Conservation (phyloP, 2,329 filamentous ascomycete genomes). For the Fusarium pseudonygamai region DNA sequence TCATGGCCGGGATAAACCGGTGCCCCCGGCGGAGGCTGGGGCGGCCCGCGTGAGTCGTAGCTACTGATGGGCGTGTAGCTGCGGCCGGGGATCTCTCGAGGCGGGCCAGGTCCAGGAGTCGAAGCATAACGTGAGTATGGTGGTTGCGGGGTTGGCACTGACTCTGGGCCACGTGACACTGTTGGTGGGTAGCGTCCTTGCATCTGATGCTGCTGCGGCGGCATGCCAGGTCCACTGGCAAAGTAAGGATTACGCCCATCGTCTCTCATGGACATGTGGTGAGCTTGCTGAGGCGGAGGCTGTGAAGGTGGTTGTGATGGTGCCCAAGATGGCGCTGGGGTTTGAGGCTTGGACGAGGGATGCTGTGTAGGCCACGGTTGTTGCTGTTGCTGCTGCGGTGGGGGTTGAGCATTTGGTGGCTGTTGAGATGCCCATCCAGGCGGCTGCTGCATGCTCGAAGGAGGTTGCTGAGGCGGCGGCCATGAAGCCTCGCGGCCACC, state of each 20-base stretch:
- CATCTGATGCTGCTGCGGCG: slow-evolving; percentile 48
- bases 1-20: slow-evolving; percentile 46
- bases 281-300: slow-evolving; percentile 47
- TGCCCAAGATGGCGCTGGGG: slow-evolving; percentile 47
- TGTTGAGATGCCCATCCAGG: slow-evolving; percentile 46
- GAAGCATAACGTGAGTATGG: slow-evolving; percentile 56
- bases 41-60: slow-evolving; percentile 55
- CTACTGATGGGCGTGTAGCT: slow-evolving; percentile 56
- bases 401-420: slow-evolving; percentile 47
- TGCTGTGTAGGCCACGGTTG: slow-evolving; percentile 49
- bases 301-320: slow-evolving; percentile 48
- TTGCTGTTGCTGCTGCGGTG: slow-evolving; percentile 44
- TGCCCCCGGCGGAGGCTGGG: slow-evolving; percentile 45
- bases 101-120: slow-evolving; percentile 53
- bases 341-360: slow-evolving; percentile 47
- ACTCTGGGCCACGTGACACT: slow-evolving; percentile 53
- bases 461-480: slow-evolving; percentile 41
- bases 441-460: slow-evolving; percentile 39
- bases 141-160: slow-evolving; percentile 49
- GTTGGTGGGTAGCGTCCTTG: slow-evolving; percentile 51
- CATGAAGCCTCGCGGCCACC: slow-evolving; percentile 51
- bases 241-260: slow-evolving; percentile 52
- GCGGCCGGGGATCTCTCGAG: slow-evolving; percentile 54
- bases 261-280: slow-evolving; percentile 50
- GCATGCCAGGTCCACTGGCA: slow-evolving; percentile 37